Percentiles rank a stretch among this genome's conserved stretches.
Conservation (phyloP, 345 rosid species). For the Geranium rotundifolium region DNA sequence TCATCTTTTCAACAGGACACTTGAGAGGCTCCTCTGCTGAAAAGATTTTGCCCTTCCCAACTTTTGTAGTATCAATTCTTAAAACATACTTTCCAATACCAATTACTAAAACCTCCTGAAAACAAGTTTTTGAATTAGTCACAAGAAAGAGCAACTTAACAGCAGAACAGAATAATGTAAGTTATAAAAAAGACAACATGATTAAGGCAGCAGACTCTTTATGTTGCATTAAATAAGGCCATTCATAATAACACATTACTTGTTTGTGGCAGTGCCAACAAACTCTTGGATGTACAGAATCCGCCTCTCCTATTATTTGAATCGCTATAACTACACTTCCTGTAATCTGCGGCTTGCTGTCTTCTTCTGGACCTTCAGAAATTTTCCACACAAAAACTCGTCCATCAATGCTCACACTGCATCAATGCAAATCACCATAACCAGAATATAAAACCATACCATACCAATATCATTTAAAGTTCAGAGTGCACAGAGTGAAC, state of each 20-base stretch:
- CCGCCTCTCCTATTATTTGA: constrained; percentile 47
- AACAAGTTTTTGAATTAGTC: background rate
- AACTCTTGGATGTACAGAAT: constrained; percentile 56
- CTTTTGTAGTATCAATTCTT: constrained; percentile 65
- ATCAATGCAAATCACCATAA: constrained; percentile 6
- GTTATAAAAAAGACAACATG: background rate
- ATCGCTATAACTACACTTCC: constrained; percentile 51
- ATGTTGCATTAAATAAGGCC: background rate
- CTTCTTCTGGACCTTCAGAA: constrained; percentile 67
- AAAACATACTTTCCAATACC: constrained; percentile 64
- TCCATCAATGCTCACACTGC: constrained; percentile 75
- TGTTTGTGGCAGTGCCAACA: constrained; percentile 96
- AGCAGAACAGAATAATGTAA: background rate
- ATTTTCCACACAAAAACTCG: constrained; percentile 67
- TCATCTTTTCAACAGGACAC: constrained; percentile 50
- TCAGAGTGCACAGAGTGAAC: background rate
- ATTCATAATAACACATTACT: constrained; percentile 26
- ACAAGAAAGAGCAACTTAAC: background rate
- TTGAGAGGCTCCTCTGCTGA: constrained; percentile 67
- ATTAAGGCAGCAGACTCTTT: background rate
- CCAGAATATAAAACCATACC: constrained; percentile 2
- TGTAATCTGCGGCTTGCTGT: constrained; percentile 55
- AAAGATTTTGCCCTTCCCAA: constrained; percentile 43
- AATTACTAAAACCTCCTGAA: constrained; percentile 75
- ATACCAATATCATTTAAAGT: constrained; percentile 1